These are phyloP conservation scores for Gymnopilus dilepis DNA, from an alignment of 768 basidiomycete genomes.

Conservation along the genomic window DNA sequence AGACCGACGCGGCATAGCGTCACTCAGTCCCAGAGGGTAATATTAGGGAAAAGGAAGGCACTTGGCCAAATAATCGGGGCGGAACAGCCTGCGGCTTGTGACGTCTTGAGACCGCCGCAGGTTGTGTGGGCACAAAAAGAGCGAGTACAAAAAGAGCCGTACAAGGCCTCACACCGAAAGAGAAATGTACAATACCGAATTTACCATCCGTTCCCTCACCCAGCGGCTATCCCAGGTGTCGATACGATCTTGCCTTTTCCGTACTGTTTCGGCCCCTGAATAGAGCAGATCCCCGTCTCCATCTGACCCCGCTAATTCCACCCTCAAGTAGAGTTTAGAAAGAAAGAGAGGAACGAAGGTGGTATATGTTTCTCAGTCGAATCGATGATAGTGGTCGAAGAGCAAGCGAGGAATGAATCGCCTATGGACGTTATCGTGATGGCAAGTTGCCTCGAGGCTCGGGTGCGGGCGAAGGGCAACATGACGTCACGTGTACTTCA, in stretches of 20 bases:
- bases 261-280: conserved; percentile 9
- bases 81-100: neutral
- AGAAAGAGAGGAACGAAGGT: neutral
- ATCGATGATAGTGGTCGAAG: conserved; percentile 7
- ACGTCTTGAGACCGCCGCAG: conserved; percentile 5
- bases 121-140: neutral
- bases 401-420: neutral
- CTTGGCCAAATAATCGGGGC: conserved; percentile 14
- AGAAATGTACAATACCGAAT: neutral
- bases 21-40: neutral
- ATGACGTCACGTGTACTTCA: neutral
- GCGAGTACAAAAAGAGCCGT: neutral
- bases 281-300: conserved; percentile 8
- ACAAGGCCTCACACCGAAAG: neutral
- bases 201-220: conserved; percentile 1
- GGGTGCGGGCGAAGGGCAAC: conserved; percentile 2
- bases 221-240: conserved; percentile 6
- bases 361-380: neutral
- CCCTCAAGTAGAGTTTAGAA: neutral
- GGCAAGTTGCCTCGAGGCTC: conserved; percentile 15
- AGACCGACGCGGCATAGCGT: neutral
- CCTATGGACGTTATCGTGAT: conserved; percentile 16
- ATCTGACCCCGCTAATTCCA: neutral
- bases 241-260: conserved; percentile 5
- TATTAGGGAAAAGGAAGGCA: conserved; percentile 8